Percentiles rank a stretch among this genome's conserved stretches.
Conservation (phyloP, 208 protist genomes). For the Leishmania major region DNA sequence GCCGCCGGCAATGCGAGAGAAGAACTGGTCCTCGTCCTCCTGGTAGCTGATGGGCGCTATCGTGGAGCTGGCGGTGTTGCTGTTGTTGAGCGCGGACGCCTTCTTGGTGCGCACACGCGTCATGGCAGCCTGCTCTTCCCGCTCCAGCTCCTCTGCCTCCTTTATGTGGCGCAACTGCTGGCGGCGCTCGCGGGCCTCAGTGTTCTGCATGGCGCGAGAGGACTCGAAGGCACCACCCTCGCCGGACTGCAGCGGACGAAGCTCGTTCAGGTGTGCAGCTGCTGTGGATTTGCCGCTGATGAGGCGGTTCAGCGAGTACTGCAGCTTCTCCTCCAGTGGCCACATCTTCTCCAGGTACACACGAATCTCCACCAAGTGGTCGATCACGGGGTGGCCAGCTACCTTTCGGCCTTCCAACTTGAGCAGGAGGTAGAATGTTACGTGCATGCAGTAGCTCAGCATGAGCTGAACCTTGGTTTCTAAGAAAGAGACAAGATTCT, state of each 20-base stretch:
- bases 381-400: conserved; percentile 93
- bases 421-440: conserved; percentile 93
- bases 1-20: conserved; percentile 69
- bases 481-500: conserved; percentile 87
- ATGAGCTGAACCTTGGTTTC: conserved; percentile 94
- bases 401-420: conserved; percentile 93
- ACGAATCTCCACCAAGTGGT: conserved; percentile 93
- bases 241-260: conserved; percentile 67
- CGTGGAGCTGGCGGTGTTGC: conserved; percentile 38
- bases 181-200: conserved; percentile 66
- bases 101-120: conserved; percentile 84
- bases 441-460: conserved; percentile 96
- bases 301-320: conserved; percentile 95
- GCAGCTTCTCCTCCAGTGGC: conserved; percentile 95
- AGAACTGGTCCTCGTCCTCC: conserved; percentile 93
- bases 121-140: conserved; percentile 83
- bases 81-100: conserved; percentile 51
- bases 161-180: conserved; percentile 60
- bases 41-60: conserved; percentile 78
- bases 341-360: conserved; percentile 95
- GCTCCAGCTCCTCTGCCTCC: conserved; percentile 83
- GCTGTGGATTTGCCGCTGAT: conserved; percentile 81
- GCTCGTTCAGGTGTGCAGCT: conserved; percentile 60
- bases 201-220: conserved; percentile 35
- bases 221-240: conserved; percentile 36